Conservation (phyloP, 1,139 yeast genomes). For the Arxiozyma heterogenica region DNA sequence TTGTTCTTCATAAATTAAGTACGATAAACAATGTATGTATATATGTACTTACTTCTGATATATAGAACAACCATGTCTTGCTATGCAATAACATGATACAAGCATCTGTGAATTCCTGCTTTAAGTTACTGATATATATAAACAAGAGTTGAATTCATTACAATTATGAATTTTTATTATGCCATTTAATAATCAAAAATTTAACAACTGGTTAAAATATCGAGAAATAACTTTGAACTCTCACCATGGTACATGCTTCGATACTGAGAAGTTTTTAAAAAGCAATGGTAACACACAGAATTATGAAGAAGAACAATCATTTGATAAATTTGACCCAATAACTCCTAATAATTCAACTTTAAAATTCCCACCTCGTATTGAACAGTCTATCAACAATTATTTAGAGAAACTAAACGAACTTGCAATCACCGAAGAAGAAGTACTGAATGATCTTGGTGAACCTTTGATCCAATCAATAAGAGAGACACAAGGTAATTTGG, state of each 20-base stretch:
- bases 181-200: not conserved
- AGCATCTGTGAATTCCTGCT: not conserved
- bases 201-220: not conserved
- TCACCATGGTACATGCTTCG: not conserved
- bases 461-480: conserved; percentile 4
- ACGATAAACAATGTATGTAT: not conserved
- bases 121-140: too few relatives aligned
- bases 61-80: not conserved
- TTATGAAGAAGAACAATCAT: not conserved
- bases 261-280: conserved; percentile 5
- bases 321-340: not conserved
- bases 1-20: not conserved
- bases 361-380: conserved; percentile 1
- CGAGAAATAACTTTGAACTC: not conserved
- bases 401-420: not conserved
- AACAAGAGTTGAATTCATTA: not conserved
- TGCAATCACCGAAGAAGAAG: not conserved
- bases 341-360: not conserved
- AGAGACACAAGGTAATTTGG: conserved; percentile 11
- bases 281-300: conserved; percentile 3
- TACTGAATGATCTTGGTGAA: conserved; percentile 7
- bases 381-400: conserved; percentile 3
- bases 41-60: not conserved
- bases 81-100: not conserved
- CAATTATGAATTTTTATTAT: not conserved